Evolutionary conservation across 805 yeast species (phyloP).

Genomic region (Saturnispora halmiae): DNA sequence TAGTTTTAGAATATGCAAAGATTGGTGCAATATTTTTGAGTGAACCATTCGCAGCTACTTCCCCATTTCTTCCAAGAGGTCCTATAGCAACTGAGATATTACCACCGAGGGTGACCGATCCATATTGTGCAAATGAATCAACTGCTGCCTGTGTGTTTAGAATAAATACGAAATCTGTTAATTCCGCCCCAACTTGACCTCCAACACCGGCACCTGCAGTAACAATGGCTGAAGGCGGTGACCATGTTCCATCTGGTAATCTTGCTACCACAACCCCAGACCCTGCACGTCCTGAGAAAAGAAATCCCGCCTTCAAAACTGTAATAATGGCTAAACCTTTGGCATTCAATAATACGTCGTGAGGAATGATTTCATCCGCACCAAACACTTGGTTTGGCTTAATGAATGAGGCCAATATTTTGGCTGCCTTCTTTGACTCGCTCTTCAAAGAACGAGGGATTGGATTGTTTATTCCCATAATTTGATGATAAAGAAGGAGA

Average conservation of each 20-base stretch:
- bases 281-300: conserved; percentile 95
- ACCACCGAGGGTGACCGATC: conserved; percentile 92
- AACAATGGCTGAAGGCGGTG: conserved; percentile 91
- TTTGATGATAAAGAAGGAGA: neutral
- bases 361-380: conserved; percentile 84
- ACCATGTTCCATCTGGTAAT: conserved; percentile 92
- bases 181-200: conserved; percentile 93
- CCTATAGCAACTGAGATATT: conserved; percentile 95
- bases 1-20: conserved; percentile 88
- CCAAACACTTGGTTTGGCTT: conserved; percentile 93
- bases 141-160: conserved; percentile 83
- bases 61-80: conserved; percentile 94
- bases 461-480: conserved; percentile 82
- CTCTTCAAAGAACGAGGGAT: conserved; percentile 81
- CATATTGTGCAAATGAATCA: conserved; percentile 85
- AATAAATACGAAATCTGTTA: conserved; percentile 93
- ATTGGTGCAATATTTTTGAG: conserved; percentile 80
- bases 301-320: conserved; percentile 93
- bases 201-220: conserved; percentile 99
- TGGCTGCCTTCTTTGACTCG: conserved; percentile 93
- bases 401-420: conserved; percentile 77
- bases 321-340: conserved; percentile 89
- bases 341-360: conserved; percentile 76
- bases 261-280: conserved; percentile 93
- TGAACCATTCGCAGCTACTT: conserved; percentile 93